phyloP scores from a whole-genome alignment of 768 basidiomycete genomes.

The Chalciporus piperatus region DNA sequence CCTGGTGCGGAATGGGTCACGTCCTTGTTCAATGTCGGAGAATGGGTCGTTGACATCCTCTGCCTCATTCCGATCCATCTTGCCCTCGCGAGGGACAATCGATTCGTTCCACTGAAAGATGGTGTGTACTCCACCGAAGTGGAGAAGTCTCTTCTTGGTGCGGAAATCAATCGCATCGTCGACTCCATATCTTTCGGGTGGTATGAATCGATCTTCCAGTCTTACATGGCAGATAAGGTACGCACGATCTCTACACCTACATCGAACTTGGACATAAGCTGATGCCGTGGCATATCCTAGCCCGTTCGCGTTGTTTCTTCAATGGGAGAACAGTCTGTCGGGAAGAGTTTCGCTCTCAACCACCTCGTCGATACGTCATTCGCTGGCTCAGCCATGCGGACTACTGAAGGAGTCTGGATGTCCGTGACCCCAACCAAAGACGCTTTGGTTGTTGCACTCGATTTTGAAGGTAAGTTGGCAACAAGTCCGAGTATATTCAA shows the following conservation, averaged over 20 bases:
- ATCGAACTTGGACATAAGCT: not conserved
- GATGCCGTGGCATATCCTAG: slow-evolving; percentile 25
- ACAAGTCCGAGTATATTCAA: no score
- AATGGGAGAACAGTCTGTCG: slow-evolving; percentile 68
- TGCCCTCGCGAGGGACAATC: slow-evolving; percentile 57
- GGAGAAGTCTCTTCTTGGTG: slow-evolving; percentile 55
- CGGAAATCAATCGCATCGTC: slow-evolving; percentile 54
- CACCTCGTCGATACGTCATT: slow-evolving; percentile 66
- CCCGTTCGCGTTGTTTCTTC: slow-evolving; percentile 65
- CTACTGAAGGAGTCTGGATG: slow-evolving; percentile 67
- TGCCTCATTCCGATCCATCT: slow-evolving; percentile 67
- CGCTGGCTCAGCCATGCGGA: slow-evolving; percentile 62
- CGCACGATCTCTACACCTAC: not conserved
- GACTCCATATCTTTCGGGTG: slow-evolving; percentile 59
- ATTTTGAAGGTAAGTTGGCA: slow-evolving; percentile 53
- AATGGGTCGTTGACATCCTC: slow-evolving; percentile 60
- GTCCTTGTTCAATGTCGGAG: slow-evolving; percentile 46
- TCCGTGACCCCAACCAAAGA: slow-evolving; percentile 60
- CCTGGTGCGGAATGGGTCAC: slow-evolving; percentile 20
- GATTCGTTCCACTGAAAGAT: slow-evolving; percentile 60
- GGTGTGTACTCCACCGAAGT: slow-evolving; percentile 47
- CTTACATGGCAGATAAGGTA: slow-evolving; percentile 59
- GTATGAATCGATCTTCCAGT: slow-evolving; percentile 64
- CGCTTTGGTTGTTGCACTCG: slow-evolving; percentile 54
- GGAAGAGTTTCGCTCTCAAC: slow-evolving; percentile 57